Evolutionary conservation across 2,329 filamentous ascomycete genomes (phyloP), one percentile per base, ranked within the genome.

Genomic region (Hymenoscyphus repandus): DNA sequence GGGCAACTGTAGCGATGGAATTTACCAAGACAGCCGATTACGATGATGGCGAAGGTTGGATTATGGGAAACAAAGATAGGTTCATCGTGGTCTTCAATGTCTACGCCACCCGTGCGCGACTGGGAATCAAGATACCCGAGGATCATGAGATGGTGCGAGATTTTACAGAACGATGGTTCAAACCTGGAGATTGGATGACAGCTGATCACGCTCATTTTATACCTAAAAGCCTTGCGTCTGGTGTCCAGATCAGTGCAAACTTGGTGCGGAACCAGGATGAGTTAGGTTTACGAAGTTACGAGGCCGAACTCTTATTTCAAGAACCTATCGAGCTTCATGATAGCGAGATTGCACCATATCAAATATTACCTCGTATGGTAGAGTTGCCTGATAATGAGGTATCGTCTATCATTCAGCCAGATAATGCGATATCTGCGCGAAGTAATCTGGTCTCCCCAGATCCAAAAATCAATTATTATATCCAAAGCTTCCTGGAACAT

Each of bases 31-130:
- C 15, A 41, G n/a, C 18, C 39, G 18, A 41, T 41, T 17, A 41
- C n/a, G n/a, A 38, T 41, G 39, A 41, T 6, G n/a, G 12, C 6
- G 15, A 22, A 18, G 39, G 22, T 27, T 27, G 22, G 22, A 27
- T 22, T 17, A 9, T 9, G 12, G 5, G 13, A 13, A 22, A 20
- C 10, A 15, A 4, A 17, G 18, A 41, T 18, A 41, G 39, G 27
- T 41, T 41, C 39, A 18, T 41, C 27, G 39, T 41, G 39, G 39
- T 41, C n/a, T 41, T 41, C 17, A 41, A 41, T 9, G 27, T 41
- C 39, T 41, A 41, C 27, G 18, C n/a, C 12, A 22, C 39, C 6
- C 39, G 39, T 22, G 39, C 39, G 7, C 39, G 39, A 41, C 27
- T 41, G 27, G 39, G n/a, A 41, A 41, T 41, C 20, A 18, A 20